phyloP scores from a whole-genome alignment of 2,329 filamentous ascomycete genomes.

The Sodiomyces alkalinus region DNA sequence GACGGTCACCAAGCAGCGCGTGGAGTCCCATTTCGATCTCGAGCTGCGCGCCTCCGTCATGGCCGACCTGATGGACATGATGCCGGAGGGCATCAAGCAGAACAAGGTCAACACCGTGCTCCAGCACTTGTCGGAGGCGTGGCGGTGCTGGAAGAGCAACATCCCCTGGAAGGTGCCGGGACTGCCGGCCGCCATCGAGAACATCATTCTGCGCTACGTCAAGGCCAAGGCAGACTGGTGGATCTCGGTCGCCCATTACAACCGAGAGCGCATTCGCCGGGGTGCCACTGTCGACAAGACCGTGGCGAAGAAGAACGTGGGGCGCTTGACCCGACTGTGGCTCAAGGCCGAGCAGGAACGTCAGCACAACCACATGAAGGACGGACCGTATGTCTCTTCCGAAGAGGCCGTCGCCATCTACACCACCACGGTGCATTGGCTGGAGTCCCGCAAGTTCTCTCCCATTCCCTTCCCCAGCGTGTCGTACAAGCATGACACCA shows the following conservation, averaged over 20 bases:
- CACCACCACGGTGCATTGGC: slow-evolving; percentile 96
- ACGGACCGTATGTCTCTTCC: slow-evolving; percentile 93
- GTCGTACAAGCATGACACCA: slow-evolving; percentile 98
- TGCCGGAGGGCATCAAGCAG: slow-evolving; percentile 98
- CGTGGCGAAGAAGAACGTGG: slow-evolving; percentile 97
- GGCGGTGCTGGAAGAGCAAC: slow-evolving; percentile 99
- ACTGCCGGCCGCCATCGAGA: slow-evolving; percentile 90
- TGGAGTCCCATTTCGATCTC: slow-evolving; percentile 95
- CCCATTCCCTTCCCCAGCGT: slow-evolving; percentile 98
- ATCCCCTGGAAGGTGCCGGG: slow-evolving; percentile 99
- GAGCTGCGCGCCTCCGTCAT: slow-evolving; percentile 96
- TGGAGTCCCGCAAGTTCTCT: slow-evolving; percentile 95
- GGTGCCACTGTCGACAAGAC: slow-evolving; percentile 98
- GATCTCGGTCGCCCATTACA: slow-evolving; percentile 98
- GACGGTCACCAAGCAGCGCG: slow-evolving; percentile 97
- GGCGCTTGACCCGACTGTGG: slow-evolving; percentile 87
- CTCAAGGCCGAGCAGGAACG: slow-evolving; percentile 96
- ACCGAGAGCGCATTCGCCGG: slow-evolving; percentile 88
- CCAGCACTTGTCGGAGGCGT: slow-evolving; percentile 93
- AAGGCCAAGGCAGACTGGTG: slow-evolving; percentile 99
- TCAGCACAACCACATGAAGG: slow-evolving; percentile 99
- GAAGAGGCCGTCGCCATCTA: slow-evolving; percentile 98
- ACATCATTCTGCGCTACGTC: slow-evolving; percentile 95
- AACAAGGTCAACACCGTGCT: slow-evolving; percentile 98
- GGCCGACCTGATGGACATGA: slow-evolving; percentile 99